A percentile compares a stretch with the other conserved stretches of the same genome.
phyloP scores from a whole-genome alignment of 345 rosid genomes.

The Syzygium grande region DNA sequence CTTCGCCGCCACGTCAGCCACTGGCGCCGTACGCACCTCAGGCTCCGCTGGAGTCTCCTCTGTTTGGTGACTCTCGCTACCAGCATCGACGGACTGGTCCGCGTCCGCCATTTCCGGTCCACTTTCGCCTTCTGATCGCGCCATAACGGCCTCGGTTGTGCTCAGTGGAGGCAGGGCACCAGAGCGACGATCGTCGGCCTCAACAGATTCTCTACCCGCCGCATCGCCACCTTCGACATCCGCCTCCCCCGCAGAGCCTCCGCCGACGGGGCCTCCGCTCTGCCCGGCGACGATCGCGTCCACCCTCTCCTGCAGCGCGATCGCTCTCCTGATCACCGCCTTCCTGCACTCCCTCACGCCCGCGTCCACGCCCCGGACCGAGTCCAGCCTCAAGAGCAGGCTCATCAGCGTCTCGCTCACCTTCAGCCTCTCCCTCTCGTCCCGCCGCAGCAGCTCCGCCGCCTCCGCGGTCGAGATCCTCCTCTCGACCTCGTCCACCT shows the following conservation, averaged over 20 bases:
- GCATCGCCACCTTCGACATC: not conserved
- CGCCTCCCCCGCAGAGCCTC: not conserved
- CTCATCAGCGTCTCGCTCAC: conserved; percentile 52
- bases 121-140: not conserved
- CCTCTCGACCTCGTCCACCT: conserved; percentile 37
- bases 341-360: conserved; percentile 53
- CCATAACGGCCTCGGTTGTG: not conserved
- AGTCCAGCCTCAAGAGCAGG: conserved; percentile 44
- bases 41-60: not conserved
- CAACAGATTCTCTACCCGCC: not conserved
- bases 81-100: not conserved
- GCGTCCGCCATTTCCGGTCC: not conserved
- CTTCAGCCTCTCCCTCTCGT: conserved; percentile 33
- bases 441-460: conserved; percentile 22
- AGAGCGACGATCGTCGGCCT: not conserved
- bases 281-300: conserved; percentile 24
- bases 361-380: conserved; percentile 40
- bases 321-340: conserved; percentile 40
- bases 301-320: conserved; percentile 43
- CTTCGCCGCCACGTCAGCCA: not conserved
- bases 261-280: not conserved
- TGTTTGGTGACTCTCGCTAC: not conserved
- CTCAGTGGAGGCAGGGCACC: not conserved
- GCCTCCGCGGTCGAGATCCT: conserved; percentile 20
- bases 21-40: not conserved